Percentiles rank a stretch among this genome's conserved stretches.
Evolutionary conservation across 129 eudicot species (phyloP).

Genomic region (Calendula officinalis): DNA sequence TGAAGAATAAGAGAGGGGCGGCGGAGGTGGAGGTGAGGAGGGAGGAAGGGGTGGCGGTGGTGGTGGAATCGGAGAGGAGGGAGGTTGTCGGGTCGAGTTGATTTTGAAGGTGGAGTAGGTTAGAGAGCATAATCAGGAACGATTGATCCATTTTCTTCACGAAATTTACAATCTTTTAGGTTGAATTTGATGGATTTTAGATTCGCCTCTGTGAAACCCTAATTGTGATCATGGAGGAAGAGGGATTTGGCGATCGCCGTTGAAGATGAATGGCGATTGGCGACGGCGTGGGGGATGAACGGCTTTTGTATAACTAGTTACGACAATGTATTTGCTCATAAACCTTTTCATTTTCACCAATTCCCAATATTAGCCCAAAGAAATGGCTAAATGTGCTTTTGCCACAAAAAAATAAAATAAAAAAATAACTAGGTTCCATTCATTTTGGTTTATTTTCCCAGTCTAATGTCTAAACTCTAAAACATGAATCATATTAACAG

Average conservation of each 20-base stretch:
- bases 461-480: too few species aligned
- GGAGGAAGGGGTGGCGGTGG: constrained; percentile 56
- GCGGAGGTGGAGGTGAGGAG: constrained; percentile 74
- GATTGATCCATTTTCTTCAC: constrained; percentile 64
- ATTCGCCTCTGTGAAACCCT: constrained; percentile 26
- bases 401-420: too few species aligned
- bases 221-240: constrained; percentile 16
- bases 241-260: constrained; percentile 18
- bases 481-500: too few species aligned
- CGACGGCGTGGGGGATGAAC: background rate
- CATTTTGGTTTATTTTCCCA: too few species aligned
- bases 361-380: too few species aligned
- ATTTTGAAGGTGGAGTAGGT: constrained; percentile 86
- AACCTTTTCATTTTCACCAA: background rate
- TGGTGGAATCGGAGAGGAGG: constrained; percentile 49
- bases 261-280: constrained; percentile 10
- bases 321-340: background rate
- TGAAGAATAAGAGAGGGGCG: constrained; percentile 89
- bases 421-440: too few species aligned
- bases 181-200: background rate
- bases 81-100: constrained; percentile 82
- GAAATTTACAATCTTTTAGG: background rate
- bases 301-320: constrained; percentile 14
- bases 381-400: too few species aligned
- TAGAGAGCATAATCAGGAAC: constrained; percentile 74